These are phyloP conservation scores for Picocystis sp. DNA, from an alignment of 163 green algal species.

Conservation along the genomic window DNA sequence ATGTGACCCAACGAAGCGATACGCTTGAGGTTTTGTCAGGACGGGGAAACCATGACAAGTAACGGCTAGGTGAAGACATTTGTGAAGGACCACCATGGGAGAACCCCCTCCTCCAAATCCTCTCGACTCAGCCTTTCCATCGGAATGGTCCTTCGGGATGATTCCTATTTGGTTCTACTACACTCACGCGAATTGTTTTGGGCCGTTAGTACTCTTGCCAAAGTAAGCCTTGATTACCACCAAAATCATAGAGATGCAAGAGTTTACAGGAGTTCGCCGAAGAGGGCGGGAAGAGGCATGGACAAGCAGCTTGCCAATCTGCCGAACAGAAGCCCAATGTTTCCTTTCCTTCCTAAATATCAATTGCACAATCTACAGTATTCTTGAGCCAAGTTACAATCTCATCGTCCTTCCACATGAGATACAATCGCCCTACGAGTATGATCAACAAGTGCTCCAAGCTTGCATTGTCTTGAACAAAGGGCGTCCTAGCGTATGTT, in stretches of 20 bases:
- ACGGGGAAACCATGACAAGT: too few species aligned
- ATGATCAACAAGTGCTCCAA: constrained; percentile 51
- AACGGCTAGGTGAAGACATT: too few species aligned
- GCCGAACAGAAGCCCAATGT: constrained; percentile 11
- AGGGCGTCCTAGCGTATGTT: constrained; percentile 26
- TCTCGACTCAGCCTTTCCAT: constrained; percentile 18
- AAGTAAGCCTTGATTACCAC: constrained; percentile 41
- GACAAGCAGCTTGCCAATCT: constrained; percentile 31
- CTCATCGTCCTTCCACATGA: constrained; percentile 39
- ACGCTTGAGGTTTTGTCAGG: too few species aligned
- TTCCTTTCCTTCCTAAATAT: constrained; percentile 31
- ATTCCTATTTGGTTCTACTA: constrained; percentile 2
- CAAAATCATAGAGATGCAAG: constrained; percentile 55
- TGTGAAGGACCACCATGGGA: too few species aligned
- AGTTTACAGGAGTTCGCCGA: constrained; percentile 50
- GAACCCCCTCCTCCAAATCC: constrained; percentile 22
- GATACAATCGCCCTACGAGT: constrained; percentile 62
- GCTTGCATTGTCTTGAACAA: constrained; percentile 44
- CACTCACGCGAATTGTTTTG: background rate
- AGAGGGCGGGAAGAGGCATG: constrained; percentile 31
- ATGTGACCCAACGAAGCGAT: too few species aligned
- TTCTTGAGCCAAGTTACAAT: constrained; percentile 42
- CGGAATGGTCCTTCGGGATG: background rate
- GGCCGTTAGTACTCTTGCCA: constrained; percentile 40
- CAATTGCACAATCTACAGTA: constrained; percentile 23